Percentiles rank a stretch among this genome's conserved stretches.
Evolutionary conservation across 345 rosid genomes (phyloP).

Genomic region (Salix arbutifolia): DNA sequence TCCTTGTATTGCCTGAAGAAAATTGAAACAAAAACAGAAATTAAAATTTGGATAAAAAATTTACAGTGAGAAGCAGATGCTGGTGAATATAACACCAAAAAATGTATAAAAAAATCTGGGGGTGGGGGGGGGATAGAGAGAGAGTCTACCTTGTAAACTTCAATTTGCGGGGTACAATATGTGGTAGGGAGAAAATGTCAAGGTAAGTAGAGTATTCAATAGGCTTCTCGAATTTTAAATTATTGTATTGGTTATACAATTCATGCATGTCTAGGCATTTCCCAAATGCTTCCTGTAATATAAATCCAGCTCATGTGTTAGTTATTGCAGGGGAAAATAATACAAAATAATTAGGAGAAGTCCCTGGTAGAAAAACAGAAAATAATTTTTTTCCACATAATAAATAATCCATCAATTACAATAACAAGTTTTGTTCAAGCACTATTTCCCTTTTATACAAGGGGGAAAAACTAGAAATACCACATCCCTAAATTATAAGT

Average conservation of each 20-base stretch:
- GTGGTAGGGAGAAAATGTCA: conserved; percentile 62
- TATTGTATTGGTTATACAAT: conserved; percentile 70
- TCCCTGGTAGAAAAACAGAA: neutral
- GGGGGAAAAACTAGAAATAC: neutral
- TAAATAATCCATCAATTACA: neutral
- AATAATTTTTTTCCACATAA: neutral
- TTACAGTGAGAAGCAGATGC: conserved; percentile 10
- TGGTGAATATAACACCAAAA: conserved; percentile 5
- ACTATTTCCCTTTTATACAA: neutral
- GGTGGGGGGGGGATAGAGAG: neutral
- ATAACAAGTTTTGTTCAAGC: neutral
- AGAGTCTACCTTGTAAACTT: conserved; percentile 58
- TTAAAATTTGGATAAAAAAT: conserved; percentile 1
- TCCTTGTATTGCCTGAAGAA: conserved; percentile 70
- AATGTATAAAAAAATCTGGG: neutral
- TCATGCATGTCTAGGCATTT: conserved; percentile 89
- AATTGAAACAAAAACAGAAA: neutral
- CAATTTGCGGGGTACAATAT: conserved; percentile 51
- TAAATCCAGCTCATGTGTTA: neutral
- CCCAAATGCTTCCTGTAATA: conserved; percentile 74
- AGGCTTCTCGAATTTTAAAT: conserved; percentile 78
- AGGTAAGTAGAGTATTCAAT: conserved; percentile 85
- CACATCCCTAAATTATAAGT: neutral
- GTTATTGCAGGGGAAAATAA: neutral
- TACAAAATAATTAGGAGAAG: neutral